Percentiles rank a stretch among this genome's conserved stretches.
These are phyloP conservation scores for Knoxia roxburghii DNA, from an alignment of 257 asterid species.

Conservation along the genomic window DNA sequence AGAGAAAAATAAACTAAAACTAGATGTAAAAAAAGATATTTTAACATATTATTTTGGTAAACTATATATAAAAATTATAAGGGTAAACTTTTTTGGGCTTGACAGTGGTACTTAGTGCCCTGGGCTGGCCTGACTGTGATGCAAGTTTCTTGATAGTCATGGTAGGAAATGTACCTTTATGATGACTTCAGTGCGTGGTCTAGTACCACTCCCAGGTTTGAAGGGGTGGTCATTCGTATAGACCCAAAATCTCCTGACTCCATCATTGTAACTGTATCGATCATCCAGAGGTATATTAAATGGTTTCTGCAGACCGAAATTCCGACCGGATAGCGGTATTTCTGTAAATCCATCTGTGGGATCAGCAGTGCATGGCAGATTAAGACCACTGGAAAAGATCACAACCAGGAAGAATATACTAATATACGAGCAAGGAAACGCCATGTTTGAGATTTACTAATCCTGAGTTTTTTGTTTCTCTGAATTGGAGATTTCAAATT, in stretches of 20 bases:
- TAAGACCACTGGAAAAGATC: not conserved
- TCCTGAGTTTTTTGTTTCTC: not conserved
- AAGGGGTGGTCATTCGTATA: constrained; percentile 20
- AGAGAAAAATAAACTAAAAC: too few relatives aligned
- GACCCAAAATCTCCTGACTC: constrained; percentile 18
- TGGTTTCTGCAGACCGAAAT: constrained; percentile 13
- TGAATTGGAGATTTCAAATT: not conserved
- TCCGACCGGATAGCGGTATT: constrained; percentile 9
- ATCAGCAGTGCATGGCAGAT: constrained; percentile 10
- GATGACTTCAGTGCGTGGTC: constrained; percentile 19
- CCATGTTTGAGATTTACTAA: not conserved
- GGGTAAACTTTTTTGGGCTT: too few relatives aligned
- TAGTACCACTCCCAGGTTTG: constrained; percentile 6
- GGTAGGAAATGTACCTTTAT: not conserved
- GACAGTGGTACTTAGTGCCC: too few relatives aligned
- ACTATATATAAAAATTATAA: too few relatives aligned
- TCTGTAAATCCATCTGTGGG: constrained; percentile 21
- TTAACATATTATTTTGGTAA: too few relatives aligned
- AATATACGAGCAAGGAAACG: not conserved
- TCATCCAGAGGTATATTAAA: constrained; percentile 15
- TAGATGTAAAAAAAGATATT: too few relatives aligned
- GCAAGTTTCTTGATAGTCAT: too few relatives aligned
- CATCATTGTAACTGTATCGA: constrained; percentile 11
- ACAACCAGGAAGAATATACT: not conserved
- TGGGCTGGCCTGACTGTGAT: too few relatives aligned